Conservation (phyloP, 768 basidiomycete genomes). For the Suillus brevipes region DNA sequence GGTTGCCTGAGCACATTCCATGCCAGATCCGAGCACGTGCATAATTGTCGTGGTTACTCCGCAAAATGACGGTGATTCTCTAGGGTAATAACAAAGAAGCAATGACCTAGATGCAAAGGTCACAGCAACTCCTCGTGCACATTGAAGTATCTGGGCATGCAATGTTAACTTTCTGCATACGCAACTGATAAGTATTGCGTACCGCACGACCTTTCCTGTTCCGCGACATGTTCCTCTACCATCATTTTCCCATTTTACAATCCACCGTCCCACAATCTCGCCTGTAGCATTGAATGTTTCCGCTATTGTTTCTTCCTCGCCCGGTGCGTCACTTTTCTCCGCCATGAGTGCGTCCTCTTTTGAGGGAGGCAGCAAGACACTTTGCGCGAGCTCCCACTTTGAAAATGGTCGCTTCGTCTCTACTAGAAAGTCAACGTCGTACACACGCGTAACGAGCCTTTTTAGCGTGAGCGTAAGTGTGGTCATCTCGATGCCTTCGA, state of each 20-base stretch:
- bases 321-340: slow-evolving; percentile 37
- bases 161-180: neutral
- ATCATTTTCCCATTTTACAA: slow-evolving; percentile 71
- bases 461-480: slow-evolving; percentile 63
- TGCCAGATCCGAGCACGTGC: neutral
- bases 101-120: slow-evolving; percentile 1
- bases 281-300: slow-evolving; percentile 66
- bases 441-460: slow-evolving; percentile 66
- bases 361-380: slow-evolving; percentile 45
- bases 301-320: slow-evolving; percentile 75
- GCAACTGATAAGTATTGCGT: slow-evolving; percentile 26
- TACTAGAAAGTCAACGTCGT: slow-evolving; percentile 71
- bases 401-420: slow-evolving; percentile 70
- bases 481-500: slow-evolving; percentile 65
- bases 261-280: slow-evolving; percentile 69
- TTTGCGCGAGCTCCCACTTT: slow-evolving; percentile 73
- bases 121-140: slow-evolving; percentile 51
- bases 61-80: neutral
- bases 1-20: neutral
- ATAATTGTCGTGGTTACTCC: neutral
- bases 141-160: slow-evolving; percentile 45
- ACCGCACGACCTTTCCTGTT: slow-evolving; percentile 70
- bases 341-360: slow-evolving; percentile 34
- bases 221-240: slow-evolving; percentile 63
- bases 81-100: neutral